Evolutionary conservation across 331 rosid genomes (phyloP), one percentile per base, ranked within the genome.

Genomic region (Malus hybrid): DNA sequence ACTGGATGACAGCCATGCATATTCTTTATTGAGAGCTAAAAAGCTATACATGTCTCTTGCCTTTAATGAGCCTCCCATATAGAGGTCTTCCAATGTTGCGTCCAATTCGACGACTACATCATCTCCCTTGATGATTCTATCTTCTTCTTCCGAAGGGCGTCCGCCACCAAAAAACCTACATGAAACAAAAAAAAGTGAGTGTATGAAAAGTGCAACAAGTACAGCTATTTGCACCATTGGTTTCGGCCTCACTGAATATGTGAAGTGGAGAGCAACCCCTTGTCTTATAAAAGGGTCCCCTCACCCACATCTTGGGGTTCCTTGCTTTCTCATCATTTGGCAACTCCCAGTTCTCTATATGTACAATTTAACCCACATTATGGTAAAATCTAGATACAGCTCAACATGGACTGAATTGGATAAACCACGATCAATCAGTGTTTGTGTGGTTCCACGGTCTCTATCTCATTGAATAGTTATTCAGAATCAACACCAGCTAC

Each of bases 41-140:
- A 10, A 52, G 36, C 10, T 8, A 32, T n/a, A 39, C 32, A 73
- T 19, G 32, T 7, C 7, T 63, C 75, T 79, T 81, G 91, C 98
- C 92, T 91, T 86, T 81, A 93, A 83, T 63, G 98, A 88, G 75
- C 97, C 98, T 27, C 98, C 98, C 93, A 89, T 84, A 76, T 93
- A 93, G 69, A 93, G 83, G 86, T 93, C 98, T 81, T 91, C 98
- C 39, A 93, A 80, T 34, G 90, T 62, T 14, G 98, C 97, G 39
- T 91, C 98, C 84, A 93, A 77, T 34, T 93, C 97, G 10, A 91
- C 83, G 75, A 89, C 32, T 27, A 91, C 97, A 12, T 93, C 97
- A 59, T 93, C 96, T 4, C 97, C 98, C 84, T 91, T 93, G 6
- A 79, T 80, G 24, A 91, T 71, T 86, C 57, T 89, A 73, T 93